These are phyloP conservation scores for Wickerhamiella infanticola DNA, from an alignment of 1,139 yeast species.

Conservation along the genomic window DNA sequence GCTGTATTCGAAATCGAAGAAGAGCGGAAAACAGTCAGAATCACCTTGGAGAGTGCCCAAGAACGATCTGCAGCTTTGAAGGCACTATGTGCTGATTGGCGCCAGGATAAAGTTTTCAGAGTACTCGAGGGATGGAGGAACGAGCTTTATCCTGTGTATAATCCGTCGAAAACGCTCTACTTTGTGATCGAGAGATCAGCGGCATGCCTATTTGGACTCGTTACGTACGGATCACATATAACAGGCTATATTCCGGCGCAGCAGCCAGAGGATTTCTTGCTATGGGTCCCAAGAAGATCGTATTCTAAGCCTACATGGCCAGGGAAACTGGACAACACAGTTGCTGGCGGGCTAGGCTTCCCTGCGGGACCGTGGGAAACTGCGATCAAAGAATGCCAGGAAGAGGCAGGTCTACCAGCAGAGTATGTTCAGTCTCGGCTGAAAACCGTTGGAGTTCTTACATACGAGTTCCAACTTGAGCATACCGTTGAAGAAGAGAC, in stretches of 20 bases:
- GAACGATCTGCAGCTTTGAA: conserved; percentile 34
- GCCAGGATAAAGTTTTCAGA: conserved; percentile 26
- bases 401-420: conserved; percentile 69
- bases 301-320: conserved; percentile 73
- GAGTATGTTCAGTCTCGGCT: conserved; percentile 34
- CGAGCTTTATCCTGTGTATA: conserved; percentile 63
- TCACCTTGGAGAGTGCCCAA: conserved; percentile 26
- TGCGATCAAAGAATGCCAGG: conserved; percentile 67
- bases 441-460: conserved; percentile 46
- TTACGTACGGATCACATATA: conserved; percentile 80
- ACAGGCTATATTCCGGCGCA: conserved; percentile 48
- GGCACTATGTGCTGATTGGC: conserved; percentile 32
- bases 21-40: conserved; percentile 22
- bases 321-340: conserved; percentile 78
- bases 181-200: conserved; percentile 64
- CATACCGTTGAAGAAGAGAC: conserved; percentile 25
- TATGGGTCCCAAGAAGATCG: conserved; percentile 84
- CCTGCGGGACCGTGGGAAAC: conserved; percentile 69
- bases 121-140: conserved; percentile 69
- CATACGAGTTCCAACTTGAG: conserved; percentile 38
- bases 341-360: conserved; percentile 87
- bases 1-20: conserved; percentile 27
- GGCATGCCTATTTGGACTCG: conserved; percentile 66
- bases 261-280: conserved; percentile 28
- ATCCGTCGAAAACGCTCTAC: conserved; percentile 41